phyloP scores from a whole-genome alignment of 2,329 filamentous ascomycete genomes.

The Colletotrichum sp. region DNA sequence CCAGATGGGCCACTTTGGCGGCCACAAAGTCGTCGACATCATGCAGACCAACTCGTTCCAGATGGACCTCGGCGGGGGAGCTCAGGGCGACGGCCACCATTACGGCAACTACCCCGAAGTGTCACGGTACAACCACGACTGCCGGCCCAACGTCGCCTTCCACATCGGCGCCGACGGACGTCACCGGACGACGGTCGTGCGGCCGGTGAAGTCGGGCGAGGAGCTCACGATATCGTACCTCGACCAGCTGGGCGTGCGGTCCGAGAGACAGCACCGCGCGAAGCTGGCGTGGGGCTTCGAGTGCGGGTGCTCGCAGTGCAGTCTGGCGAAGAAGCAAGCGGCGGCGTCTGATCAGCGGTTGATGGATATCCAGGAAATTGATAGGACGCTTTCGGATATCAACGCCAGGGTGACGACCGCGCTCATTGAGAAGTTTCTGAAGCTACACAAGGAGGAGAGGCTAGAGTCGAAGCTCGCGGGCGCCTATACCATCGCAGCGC shows the following conservation, averaged over 20 bases:
- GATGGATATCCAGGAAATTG: slow-evolving; percentile 30
- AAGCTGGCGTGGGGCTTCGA: slow-evolving; percentile 41
- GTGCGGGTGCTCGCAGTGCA: slow-evolving; percentile 44
- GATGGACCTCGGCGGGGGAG: slow-evolving; percentile 19
- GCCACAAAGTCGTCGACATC: slow-evolving; percentile 20
- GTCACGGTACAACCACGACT: slow-evolving; percentile 50
- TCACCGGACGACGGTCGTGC: slow-evolving; percentile 41
- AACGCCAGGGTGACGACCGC: slow-evolving; percentile 26
- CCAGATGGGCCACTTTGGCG: slow-evolving; percentile 19
- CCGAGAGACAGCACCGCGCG: slow-evolving; percentile 32
- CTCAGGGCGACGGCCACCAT: slow-evolving; percentile 11
- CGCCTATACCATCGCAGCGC: slow-evolving; percentile 41
- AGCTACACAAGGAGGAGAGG: slow-evolving; percentile 43
- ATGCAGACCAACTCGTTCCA: slow-evolving; percentile 23
- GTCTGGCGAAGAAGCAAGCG: slow-evolving; percentile 24
- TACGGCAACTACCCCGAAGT: slow-evolving; percentile 23
- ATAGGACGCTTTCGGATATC: slow-evolving; percentile 28
- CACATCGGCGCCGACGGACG: slow-evolving; percentile 39
- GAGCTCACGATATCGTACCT: slow-evolving; percentile 50
- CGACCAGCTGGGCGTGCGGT: slow-evolving; percentile 29
- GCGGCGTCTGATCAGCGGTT: slow-evolving; percentile 42
- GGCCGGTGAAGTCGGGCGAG: slow-evolving; percentile 43
- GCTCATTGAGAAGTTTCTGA: slow-evolving; percentile 41
- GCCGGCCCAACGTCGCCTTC: slow-evolving; percentile 48
- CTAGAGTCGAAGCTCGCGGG: slow-evolving; percentile 37